These are phyloP conservation scores for Syzygium malaccense DNA, from an alignment of 441 rosid genomes.

Conservation along the genomic window DNA sequence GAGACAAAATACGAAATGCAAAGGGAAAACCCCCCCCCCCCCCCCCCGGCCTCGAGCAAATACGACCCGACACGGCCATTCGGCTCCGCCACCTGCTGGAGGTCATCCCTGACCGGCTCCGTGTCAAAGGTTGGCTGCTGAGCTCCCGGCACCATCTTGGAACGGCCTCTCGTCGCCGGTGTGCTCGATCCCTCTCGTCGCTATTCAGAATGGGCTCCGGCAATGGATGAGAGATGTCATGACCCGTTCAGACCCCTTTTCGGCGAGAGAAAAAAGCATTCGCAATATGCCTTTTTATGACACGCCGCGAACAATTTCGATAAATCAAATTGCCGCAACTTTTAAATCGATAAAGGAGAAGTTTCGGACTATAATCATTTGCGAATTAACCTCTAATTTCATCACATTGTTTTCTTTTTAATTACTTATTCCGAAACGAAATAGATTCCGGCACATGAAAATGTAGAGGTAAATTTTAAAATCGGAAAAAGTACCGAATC, in stretches of 20 bases:
- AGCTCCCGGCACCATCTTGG: background rate
- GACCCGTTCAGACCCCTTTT: no score
- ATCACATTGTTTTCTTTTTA: background rate
- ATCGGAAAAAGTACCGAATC: no score
- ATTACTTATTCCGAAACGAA: background rate
- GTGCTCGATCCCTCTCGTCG: background rate
- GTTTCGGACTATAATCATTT: background rate
- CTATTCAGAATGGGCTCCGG: background rate
- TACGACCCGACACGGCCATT: background rate
- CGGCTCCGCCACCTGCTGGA: background rate
- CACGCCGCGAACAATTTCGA: no score
- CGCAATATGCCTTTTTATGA: no score
- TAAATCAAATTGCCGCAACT: no score
- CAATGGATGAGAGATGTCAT: background rate
- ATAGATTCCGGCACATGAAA: background rate
- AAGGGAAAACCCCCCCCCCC: background rate
- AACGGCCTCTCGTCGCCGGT: background rate
- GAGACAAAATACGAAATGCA: background rate
- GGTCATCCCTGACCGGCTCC: background rate
- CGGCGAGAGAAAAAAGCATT: no score
- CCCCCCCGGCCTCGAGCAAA: accelerated
- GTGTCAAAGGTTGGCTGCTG: background rate
- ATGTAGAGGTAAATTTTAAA: no score
- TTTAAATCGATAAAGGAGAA: no score
- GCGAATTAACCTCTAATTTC: background rate